Evolutionary conservation across 208 protist species (phyloP).

Genomic region (Trypanosoma theileri): DNA sequence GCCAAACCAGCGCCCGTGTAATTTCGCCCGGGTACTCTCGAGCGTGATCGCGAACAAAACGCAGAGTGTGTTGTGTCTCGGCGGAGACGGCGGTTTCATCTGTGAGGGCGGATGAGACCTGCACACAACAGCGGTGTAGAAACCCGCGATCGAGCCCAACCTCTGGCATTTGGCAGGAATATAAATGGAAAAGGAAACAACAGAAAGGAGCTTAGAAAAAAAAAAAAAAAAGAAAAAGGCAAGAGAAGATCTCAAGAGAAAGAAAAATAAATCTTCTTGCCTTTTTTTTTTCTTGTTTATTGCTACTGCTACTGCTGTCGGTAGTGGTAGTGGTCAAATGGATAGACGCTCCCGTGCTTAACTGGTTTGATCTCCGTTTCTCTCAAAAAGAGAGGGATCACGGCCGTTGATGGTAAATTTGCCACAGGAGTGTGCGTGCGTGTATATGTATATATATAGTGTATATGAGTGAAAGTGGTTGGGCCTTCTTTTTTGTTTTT

Average conservation of each 20-base stretch:
- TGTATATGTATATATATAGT: no score
- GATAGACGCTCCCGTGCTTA: no score
- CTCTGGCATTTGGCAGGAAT: slow-evolving; percentile 34
- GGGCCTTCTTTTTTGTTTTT: not conserved
- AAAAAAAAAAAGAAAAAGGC: slow-evolving; percentile 5
- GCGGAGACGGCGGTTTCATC: slow-evolving; percentile 45
- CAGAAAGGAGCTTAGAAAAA: not conserved
- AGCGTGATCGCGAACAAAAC: slow-evolving; percentile 73
- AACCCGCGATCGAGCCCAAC: slow-evolving; percentile 50
- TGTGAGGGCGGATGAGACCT: slow-evolving; percentile 65
- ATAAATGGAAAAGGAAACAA: slow-evolving; percentile 2
- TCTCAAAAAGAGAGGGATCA: no score
- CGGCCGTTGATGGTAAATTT: no score
- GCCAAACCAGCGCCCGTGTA: slow-evolving; percentile 76
- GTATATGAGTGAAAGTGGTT: not conserved
- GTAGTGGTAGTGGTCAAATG: no score
- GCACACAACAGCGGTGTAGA: slow-evolving; percentile 82
- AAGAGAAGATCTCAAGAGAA: no score
- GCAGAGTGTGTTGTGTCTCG: slow-evolving; percentile 58
- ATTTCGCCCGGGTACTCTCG: slow-evolving; percentile 55
- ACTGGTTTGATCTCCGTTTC: no score
- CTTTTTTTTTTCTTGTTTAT: no score
- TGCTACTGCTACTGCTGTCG: no score
- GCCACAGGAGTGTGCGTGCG: no score
- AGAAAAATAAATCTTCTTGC: no score